Conservation (phyloP, 371 early-diverging fungal genomes). For the Saksenaea vasiformis region DNA sequence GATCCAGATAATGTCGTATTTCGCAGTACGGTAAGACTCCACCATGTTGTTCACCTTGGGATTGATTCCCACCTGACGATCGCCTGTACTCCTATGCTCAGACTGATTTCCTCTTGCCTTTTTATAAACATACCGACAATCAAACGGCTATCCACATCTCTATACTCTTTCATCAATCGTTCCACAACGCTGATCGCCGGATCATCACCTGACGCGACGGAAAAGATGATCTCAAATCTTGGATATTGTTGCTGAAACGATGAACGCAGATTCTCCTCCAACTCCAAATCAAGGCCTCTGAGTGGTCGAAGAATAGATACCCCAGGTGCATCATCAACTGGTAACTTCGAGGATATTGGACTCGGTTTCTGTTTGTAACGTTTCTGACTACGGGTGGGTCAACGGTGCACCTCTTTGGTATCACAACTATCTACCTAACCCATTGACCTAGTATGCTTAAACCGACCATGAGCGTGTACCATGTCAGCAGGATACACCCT, state of each 20-base stretch:
- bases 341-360: slow-evolving; percentile 48
- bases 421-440: slow-evolving; percentile 31
- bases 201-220: slow-evolving; percentile 78
- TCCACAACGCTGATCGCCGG: slow-evolving; percentile 75
- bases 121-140: slow-evolving; percentile 33
- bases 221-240: slow-evolving; percentile 80
- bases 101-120: neutral
- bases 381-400: slow-evolving; percentile 40
- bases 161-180: slow-evolving; percentile 67
- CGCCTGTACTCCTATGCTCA: slow-evolving; percentile 50
- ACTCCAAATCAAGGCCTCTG: slow-evolving; percentile 85
- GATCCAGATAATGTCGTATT: slow-evolving; percentile 93
- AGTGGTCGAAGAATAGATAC: slow-evolving; percentile 90
- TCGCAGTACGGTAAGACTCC: slow-evolving; percentile 74
- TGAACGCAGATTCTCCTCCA: slow-evolving; percentile 78
- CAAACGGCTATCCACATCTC: slow-evolving; percentile 72
- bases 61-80: slow-evolving; percentile 74
- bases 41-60: slow-evolving; percentile 97
- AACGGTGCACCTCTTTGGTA: neutral
- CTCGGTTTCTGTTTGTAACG: slow-evolving; percentile 49
- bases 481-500: slow-evolving; percentile 21
- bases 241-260: slow-evolving; percentile 87
- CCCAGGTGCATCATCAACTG: slow-evolving; percentile 54
- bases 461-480: slow-evolving; percentile 46
- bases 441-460: slow-evolving; percentile 47